phyloP scores from a whole-genome alignment of 805 yeast genomes.

The Ogataea siamensis region DNA sequence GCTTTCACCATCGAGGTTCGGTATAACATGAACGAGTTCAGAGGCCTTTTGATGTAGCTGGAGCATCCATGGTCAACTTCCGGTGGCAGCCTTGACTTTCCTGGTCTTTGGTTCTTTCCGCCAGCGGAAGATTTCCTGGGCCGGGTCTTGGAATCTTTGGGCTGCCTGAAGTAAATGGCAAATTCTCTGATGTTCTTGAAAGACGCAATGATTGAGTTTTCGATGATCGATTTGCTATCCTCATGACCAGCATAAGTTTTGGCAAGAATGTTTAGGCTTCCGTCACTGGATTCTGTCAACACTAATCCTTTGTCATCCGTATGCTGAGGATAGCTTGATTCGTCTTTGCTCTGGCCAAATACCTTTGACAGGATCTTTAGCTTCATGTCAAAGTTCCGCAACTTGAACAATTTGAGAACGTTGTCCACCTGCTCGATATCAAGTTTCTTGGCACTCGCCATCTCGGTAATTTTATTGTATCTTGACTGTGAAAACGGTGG shows the following conservation, averaged over 20 bases:
- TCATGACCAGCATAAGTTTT: conserved; percentile 33
- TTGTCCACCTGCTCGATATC: conserved; percentile 19
- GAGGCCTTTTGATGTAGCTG: conserved; percentile 42
- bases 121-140: conserved; percentile 6
- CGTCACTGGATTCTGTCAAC: conserved; percentile 21
- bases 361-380: conserved; percentile 22
- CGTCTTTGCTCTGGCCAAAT: conserved; percentile 13
- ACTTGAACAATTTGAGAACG: conserved; percentile 23
- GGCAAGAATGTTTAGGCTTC: conserved; percentile 18
- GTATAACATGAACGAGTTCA: conserved; percentile 48
- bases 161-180: conserved; percentile 26
- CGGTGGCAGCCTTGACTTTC: conserved; percentile 1
- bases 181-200: conserved; percentile 26
- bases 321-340: conserved; percentile 16
- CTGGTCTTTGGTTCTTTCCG: conserved; percentile 8
- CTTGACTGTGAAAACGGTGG: conserved; percentile 16
- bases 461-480: conserved; percentile 13
- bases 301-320: conserved; percentile 23
- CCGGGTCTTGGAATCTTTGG: conserved; percentile 18
- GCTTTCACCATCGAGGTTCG: conserved; percentile 42
- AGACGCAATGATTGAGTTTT: conserved; percentile 23
- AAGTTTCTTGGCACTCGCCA: conserved; percentile 19
- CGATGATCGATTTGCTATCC: conserved; percentile 14
- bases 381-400: conserved; percentile 26
- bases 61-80: conserved; percentile 2